Base-by-base conservation (phyloP, 371 early-diverging fungal species). In the Dichotomocladium elegans region DNA sequence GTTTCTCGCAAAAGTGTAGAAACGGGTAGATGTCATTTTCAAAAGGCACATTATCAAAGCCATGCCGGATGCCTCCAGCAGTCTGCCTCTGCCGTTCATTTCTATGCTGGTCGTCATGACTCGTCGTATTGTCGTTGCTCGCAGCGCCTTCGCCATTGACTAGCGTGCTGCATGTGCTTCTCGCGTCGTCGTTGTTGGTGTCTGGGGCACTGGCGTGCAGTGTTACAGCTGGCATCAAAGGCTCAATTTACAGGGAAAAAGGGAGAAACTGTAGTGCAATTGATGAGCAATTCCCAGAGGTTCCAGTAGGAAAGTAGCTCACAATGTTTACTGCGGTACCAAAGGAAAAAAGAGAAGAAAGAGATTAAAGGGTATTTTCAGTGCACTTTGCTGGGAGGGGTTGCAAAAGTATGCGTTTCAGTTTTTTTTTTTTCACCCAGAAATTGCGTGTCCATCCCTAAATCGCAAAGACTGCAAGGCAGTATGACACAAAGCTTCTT, bases 151-250 rank as follows among this genome's bases (percentile, higher is more conserved):
- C 81, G 21, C 80, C 80, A 60, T 76, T 82, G 17, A 82, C 83
- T 30, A 82, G 64, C 10, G 83, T 82, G 41, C 81, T 81, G 46
- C 79, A 78, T 14, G 83, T 81, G 47, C 83, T 83, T 58, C 71
- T 58, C 49, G 80, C 76, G 58, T 83, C 83, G 33, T 83, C 83
- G 53, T 80, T 78, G 35, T 55, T 57, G 10, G 51, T 41, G 37
- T 66, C 58, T 21, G 68, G 56, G 28, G 55, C 52, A 17, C 21
- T 47, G 17, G 43, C 54, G 34, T 46, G 53, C 47, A 54, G 49
- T 30, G 59, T 63, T 47, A 63, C 65, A 52, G 61, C 55, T 9
- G 66, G 66, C 68, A 68, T 72, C 19, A 40, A n/a, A 31, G 44
- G 26, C 19, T 49, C 26, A 24, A 34, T 34, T 31, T 22, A 22